phyloP scores from a whole-genome alignment of 2,329 filamentous ascomycete genomes.

The Aureobasidium melanogenum region DNA sequence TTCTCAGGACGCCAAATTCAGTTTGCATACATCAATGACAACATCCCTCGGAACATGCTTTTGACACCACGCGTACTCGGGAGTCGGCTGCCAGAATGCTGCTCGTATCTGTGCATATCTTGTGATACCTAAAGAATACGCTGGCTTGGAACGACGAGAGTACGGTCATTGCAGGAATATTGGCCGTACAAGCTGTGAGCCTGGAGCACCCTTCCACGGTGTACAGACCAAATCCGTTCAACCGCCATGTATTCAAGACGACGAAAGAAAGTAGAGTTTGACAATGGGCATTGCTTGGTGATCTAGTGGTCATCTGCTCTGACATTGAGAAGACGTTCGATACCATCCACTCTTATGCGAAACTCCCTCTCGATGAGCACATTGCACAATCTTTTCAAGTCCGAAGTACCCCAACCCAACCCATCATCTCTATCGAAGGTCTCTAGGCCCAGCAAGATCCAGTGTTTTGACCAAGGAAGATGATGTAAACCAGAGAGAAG shows the following conservation, averaged over 20 bases:
- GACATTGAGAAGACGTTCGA: neutral
- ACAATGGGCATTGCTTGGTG: neutral
- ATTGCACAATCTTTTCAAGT: slow-evolving; percentile 45
- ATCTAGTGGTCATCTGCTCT: neutral
- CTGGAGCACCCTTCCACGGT: neutral
- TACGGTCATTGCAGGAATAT: neutral
- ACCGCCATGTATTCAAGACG: neutral
- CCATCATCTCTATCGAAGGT: slow-evolving; percentile 21
- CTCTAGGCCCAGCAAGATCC: slow-evolving; percentile 49
- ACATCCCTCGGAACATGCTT: neutral
- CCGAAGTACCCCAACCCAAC: slow-evolving; percentile 33
- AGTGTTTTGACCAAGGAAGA: slow-evolving; percentile 56
- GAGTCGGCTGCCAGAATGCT: neutral
- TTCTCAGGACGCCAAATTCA: neutral
- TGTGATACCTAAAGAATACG: neutral
- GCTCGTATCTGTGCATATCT: neutral
- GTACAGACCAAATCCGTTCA: neutral
- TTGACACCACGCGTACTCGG: neutral
- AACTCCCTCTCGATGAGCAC: slow-evolving; percentile 54
- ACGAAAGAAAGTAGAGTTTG: neutral
- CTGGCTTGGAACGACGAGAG: too few relatives aligned
- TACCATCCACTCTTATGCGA: slow-evolving; percentile 31
- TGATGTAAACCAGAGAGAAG: slow-evolving; percentile 35
- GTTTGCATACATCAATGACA: neutral
- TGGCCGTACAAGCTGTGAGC: neutral